These are phyloP conservation scores for Polygonum maritimum DNA, from an alignment of 148 eudicot genomes.

Conservation along the genomic window DNA sequence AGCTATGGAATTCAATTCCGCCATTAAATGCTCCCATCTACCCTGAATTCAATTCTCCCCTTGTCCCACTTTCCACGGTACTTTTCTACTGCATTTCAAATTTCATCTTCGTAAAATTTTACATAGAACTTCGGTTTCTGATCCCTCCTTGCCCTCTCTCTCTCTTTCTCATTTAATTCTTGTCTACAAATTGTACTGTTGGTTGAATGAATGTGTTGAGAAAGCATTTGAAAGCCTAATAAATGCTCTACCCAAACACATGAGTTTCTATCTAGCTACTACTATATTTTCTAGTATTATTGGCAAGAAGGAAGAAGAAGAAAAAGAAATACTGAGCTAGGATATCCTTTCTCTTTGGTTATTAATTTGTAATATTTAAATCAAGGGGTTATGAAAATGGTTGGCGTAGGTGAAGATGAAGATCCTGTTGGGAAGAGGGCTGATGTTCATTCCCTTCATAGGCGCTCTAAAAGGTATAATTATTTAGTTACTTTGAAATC, in stretches of 20 bases:
- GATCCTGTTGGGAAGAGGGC: conserved; percentile 8
- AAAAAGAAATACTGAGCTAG: background rate
- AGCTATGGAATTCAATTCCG: conserved; percentile 4
- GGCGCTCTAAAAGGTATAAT: conserved; percentile 12
- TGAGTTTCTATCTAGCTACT: background rate
- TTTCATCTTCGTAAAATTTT: background rate
- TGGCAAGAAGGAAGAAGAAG: background rate
- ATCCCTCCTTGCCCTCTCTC: background rate
- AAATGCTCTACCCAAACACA: background rate
- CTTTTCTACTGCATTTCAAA: background rate
- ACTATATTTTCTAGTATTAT: background rate
- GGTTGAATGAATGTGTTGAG: background rate
- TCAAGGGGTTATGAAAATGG: background rate
- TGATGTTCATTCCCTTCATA: conserved; percentile 5
- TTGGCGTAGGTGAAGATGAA: conserved; percentile 2
- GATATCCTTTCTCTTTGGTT: background rate
- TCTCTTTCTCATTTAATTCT: background rate
- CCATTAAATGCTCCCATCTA: conserved; percentile 9
- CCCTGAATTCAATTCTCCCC: conserved; percentile 10
- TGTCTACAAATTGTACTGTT: background rate
- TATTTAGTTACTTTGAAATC: background rate
- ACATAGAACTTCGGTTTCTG: background rate
- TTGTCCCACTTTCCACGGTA: conserved; percentile 8
- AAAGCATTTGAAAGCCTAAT: background rate
- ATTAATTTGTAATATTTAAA: background rate